phyloP scores from a whole-genome alignment of 2,329 filamentous ascomycete genomes.

The Spiromastix sp. region DNA sequence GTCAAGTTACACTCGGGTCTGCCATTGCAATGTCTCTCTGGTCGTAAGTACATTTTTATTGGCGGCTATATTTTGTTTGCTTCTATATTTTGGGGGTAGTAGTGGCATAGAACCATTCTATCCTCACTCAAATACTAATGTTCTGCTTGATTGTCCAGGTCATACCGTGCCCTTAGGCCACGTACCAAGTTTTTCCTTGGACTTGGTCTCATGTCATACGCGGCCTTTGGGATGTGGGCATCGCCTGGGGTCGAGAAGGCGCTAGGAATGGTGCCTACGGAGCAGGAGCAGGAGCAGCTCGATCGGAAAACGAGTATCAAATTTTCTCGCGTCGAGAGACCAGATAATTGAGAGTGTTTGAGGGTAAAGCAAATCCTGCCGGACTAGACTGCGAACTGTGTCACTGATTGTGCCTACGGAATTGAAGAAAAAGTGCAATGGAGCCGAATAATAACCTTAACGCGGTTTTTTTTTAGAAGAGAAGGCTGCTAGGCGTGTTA shows the following conservation, averaged over 20 bases:
- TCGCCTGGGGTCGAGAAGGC: constrained; percentile 63
- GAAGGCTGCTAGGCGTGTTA: too few relatives aligned
- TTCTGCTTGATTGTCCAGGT: constrained; percentile 37
- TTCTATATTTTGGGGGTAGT: too few relatives aligned
- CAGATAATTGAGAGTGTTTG: neutral
- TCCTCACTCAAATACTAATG: too few relatives aligned
- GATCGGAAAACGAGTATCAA: constrained; percentile 31
- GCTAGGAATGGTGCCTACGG: constrained; percentile 60
- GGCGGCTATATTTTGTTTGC: too few relatives aligned
- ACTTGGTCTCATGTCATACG: constrained; percentile 65
- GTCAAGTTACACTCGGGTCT: too few relatives aligned
- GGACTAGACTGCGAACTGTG: constrained; percentile 6
- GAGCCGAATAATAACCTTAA: too few relatives aligned
- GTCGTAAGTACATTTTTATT: too few relatives aligned
- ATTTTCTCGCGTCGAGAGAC: constrained; percentile 9
- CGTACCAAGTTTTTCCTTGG: constrained; percentile 64
- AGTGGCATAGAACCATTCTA: too few relatives aligned
- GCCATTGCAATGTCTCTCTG: too few relatives aligned
- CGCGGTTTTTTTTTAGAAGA: too few relatives aligned
- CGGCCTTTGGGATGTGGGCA: constrained; percentile 59
- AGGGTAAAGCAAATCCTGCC: constrained; percentile 13
- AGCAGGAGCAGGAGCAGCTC: constrained; percentile 61
- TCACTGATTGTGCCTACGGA: constrained; percentile 3
- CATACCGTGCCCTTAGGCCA: constrained; percentile 61
- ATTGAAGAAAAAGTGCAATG: too few relatives aligned